Evolutionary conservation across 1,139 yeast genomes (phyloP), one percentile per base, ranked within the genome.

Genomic region (Kazachstania sp.): DNA sequence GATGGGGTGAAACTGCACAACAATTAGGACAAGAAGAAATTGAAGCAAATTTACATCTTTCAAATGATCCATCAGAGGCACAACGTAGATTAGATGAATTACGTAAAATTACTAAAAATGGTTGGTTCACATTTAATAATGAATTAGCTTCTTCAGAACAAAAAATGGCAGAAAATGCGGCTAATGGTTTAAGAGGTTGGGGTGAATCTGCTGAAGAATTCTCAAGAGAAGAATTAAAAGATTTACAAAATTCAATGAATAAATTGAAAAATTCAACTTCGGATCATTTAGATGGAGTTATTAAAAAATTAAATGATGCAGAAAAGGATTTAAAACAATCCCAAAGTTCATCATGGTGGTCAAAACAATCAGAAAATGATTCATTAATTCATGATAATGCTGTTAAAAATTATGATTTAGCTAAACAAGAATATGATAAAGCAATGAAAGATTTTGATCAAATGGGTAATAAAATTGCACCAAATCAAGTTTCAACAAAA

Each of bases 241-340:
- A 68, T 12, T 51, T 58, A n/a, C 56, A 51, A 30, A 45, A 51
- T 29, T 44, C 47, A n/a, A 43, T 50, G 11, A 41, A 49, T 18
- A 47, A 55, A 7, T 43, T 53, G 18, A 51, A 52, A 39, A 45
- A 51, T n/a, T 16, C 16, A 16, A 12, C 28, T 3, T 19, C 29
- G 16, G 6, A 43, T 9, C 55, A 52, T 8, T 51, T 51, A 34
- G 50, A 53, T 19, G 55, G 55, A 28, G 53, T 54, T 11, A 45
- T 46, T 43, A 44, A 46, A 36, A 50, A 51, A 37, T 51, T 67
- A 38, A 57, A 75, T 63, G 74, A 80, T 57, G 88, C 95, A 59
- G 83, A 86, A 77, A 78, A 86, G 55, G 97, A 90, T 71, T 77
- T 92, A 72, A 71, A 73, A 74, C 96, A 90, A 73, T 87, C 59